phyloP scores from a whole-genome alignment of 2,329 filamentous ascomycete species.

The Dactylonectria macrodidyma region DNA sequence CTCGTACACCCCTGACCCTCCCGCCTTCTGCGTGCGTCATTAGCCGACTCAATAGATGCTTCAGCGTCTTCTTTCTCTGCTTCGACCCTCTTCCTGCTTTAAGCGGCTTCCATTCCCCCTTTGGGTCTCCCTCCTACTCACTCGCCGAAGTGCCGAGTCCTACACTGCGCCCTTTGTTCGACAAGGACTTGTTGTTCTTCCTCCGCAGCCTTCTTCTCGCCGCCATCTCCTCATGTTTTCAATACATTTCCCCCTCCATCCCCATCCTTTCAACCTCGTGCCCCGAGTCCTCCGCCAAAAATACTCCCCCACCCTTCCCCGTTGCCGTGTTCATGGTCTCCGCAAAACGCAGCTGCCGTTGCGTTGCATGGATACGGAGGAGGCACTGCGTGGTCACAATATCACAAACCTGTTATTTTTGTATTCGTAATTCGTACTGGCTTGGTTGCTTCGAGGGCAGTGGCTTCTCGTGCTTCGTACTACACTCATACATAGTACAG shows the following conservation, averaged over 20 bases:
- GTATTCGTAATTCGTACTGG: neutral
- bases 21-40: neutral
- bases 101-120: conserved; percentile 8
- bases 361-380: neutral
- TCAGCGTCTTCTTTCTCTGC: neutral
- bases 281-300: conserved; percentile 18
- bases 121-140: neutral
- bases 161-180: neutral
- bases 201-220: neutral
- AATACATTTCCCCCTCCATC: neutral
- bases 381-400: neutral
- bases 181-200: neutral
- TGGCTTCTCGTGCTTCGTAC: neutral
- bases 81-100: neutral
- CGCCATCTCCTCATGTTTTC: neutral
- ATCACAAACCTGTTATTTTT: neutral
- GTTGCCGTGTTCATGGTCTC: neutral
- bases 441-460: neutral
- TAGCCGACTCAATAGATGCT: neutral
- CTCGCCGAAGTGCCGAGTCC: conserved; percentile 26
- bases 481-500: neutral
- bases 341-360: conserved; percentile 15
- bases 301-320: conserved; percentile 6
- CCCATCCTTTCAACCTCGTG: neutral
- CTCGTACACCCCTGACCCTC: neutral